phyloP scores from a whole-genome alignment of 805 yeast species.

The Candida dendrica region DNA sequence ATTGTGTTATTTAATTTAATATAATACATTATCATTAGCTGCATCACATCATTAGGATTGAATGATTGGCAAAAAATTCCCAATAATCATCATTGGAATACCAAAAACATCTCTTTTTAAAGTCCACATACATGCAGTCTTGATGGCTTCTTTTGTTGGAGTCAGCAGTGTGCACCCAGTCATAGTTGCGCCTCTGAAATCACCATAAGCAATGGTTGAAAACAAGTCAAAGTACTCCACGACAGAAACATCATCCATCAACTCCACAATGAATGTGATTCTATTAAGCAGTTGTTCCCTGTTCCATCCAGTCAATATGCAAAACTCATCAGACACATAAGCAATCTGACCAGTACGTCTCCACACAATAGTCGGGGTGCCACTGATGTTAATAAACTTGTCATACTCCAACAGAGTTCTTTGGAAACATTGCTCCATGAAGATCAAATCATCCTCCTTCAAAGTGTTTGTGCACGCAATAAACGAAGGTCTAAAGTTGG shows the following conservation, averaged over 20 bases:
- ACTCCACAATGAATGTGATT: conserved; percentile 66
- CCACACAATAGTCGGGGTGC: conserved; percentile 95
- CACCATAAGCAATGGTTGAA: conserved; percentile 82
- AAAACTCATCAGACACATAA: conserved; percentile 90
- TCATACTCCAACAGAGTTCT: conserved; percentile 85
- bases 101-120: conserved; percentile 92
- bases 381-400: conserved; percentile 72
- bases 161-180: conserved; percentile 76
- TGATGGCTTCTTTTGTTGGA: conserved; percentile 42
- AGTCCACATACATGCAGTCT: conserved; percentile 88
- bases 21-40: too few species aligned
- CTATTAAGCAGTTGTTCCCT: conserved; percentile 59
- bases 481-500: conserved; percentile 85
- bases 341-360: conserved; percentile 93
- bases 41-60: too few species aligned
- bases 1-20: too few species aligned
- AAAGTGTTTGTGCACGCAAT: conserved; percentile 86
- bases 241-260: conserved; percentile 82
- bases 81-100: conserved; percentile 93
- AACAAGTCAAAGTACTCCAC: conserved; percentile 84
- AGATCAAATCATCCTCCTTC: conserved; percentile 85
- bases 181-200: conserved; percentile 84
- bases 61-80: conserved; percentile 80
- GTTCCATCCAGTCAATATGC: conserved; percentile 86
- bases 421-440: conserved; percentile 95